A percentile compares a stretch with the other conserved stretches of the same genome.
Evolutionary conservation across 1,284 basidiomycete species (phyloP).

Genomic region (Fomitopsis schrenkii): DNA sequence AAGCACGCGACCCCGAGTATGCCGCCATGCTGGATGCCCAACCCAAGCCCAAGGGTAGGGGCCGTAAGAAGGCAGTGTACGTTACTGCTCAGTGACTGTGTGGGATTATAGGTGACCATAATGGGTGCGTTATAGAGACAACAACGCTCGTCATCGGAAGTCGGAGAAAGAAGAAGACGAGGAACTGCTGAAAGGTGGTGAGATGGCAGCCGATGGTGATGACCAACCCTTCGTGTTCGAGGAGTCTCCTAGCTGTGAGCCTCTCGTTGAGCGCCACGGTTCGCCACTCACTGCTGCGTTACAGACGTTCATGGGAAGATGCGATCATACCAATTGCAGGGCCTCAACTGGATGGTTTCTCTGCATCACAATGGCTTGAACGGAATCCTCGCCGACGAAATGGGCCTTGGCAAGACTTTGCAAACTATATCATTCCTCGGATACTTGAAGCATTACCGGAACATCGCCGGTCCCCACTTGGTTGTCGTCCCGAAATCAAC

Average conservation of each 20-base stretch:
- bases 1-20: conserved; percentile 91
- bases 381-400: conserved; percentile 92
- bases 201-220: conserved; percentile 74
- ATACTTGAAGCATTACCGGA: conserved; percentile 86
- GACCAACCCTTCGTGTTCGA: conserved; percentile 91
- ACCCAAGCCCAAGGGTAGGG: conserved; percentile 76
- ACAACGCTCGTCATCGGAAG: conserved; percentile 84
- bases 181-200: conserved; percentile 86
- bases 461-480: conserved; percentile 82
- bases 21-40: conserved; percentile 85
- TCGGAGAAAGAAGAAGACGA: conserved; percentile 99
- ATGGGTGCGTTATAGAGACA: conserved; percentile 43
- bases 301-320: conserved; percentile 86
- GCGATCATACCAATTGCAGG: conserved; percentile 95
- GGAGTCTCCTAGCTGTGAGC: conserved; percentile 83
- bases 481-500: conserved; percentile 98
- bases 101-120: neutral
- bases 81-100: conserved; percentile 22
- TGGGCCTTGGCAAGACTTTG: conserved; percentile 97
- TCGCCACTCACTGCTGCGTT: conserved; percentile 3
- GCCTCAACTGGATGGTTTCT: conserved; percentile 96
- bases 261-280: neutral
- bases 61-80: conserved; percentile 74
- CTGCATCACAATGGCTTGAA: conserved; percentile 92
- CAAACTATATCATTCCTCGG: conserved; percentile 98